Percentiles rank a stretch among this genome's conserved stretches.
Evolutionary conservation across 768 basidiomycete genomes (phyloP).

Genomic region (Pilatotrama ljubarskyi): DNA sequence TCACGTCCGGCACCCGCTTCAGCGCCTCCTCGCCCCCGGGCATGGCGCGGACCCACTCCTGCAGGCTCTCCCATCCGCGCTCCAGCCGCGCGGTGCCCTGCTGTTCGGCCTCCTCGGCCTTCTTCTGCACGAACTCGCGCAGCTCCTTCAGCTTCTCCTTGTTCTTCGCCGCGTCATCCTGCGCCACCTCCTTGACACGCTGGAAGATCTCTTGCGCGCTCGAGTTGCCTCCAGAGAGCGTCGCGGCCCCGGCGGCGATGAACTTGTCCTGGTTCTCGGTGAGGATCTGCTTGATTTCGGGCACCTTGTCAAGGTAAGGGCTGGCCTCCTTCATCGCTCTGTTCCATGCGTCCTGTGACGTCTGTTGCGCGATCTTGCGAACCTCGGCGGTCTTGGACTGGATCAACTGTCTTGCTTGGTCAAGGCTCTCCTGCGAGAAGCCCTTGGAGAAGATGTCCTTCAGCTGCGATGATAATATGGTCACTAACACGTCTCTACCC

Average conservation of each 20-base stretch:
- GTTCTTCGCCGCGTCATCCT: slow-evolving; percentile 24
- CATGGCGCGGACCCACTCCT: slow-evolving; percentile 29
- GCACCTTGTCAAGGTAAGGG: slow-evolving; percentile 32
- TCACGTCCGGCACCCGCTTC: slow-evolving; percentile 29
- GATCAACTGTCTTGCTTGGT: slow-evolving; percentile 27
- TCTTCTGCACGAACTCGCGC: slow-evolving; percentile 29
- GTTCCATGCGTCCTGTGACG: slow-evolving; percentile 31
- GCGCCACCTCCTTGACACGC: slow-evolving; percentile 27
- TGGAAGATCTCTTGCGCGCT: slow-evolving; percentile 28
- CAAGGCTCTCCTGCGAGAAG: slow-evolving; percentile 27
- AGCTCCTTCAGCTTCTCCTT: slow-evolving; percentile 33
- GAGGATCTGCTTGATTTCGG: slow-evolving; percentile 31
- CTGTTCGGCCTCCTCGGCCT: slow-evolving; percentile 29
- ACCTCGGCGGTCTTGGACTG: slow-evolving; percentile 30
- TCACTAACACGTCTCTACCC: not conserved
- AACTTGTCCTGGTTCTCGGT: slow-evolving; percentile 30
- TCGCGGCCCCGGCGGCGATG: slow-evolving; percentile 22
- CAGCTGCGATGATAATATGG: slow-evolving; percentile 13
- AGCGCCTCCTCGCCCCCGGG: slow-evolving; percentile 33
- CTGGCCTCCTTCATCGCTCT: slow-evolving; percentile 25
- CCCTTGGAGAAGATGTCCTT: slow-evolving; percentile 33
- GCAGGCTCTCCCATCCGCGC: slow-evolving; percentile 28
- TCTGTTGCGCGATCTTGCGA: slow-evolving; percentile 25
- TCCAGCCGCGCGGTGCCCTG: slow-evolving; percentile 10
- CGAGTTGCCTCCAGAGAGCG: slow-evolving; percentile 9